Base-by-base conservation (phyloP, 1,284 basidiomycete species). In the Sanghuangporus sanghuang region DNA sequence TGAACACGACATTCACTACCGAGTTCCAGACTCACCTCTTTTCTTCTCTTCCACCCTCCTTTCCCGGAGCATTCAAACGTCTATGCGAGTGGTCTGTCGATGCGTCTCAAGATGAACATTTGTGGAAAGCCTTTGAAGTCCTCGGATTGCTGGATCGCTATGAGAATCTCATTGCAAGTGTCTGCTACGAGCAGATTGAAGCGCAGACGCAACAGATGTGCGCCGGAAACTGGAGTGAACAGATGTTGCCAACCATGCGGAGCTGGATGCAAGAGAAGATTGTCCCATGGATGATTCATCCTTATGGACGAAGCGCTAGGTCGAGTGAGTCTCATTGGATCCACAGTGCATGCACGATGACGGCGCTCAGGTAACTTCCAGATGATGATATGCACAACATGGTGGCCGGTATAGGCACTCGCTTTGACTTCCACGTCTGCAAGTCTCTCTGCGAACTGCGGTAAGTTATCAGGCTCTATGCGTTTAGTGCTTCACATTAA, bases 391-490 rank as follows among this genome's bases (percentile, higher is more conserved):
- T 86, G 4, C 78, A 83, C 57, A 76, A 78, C 6, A 86, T 93
- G 79, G 77, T 95, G 56, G 83, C 90, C 68, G 90, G 91, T 2
- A 87, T 96, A 36, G 91, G 92, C 46, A 88, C 90, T 1, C 78
- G 95, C 61, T 94, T 96, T 70, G 95, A 96, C 68, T 95, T 94
- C 68, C 91, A 95, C 68, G 85, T 96, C 68, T 93, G 92, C 74
- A 95, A 94, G 75, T 90, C 88, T 0, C 78, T 97, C 44, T 93
- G 90, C 69, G 90, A 95, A 71, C 76, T 96, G 54, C 80, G 94
- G 93, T 93, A 67, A 77, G 53, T 39, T n/a, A 44, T 44, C 61
- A 21, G 48, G 1, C 32, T 16, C 16, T 48, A 23, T 35, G 27
- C 0, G 9, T 27, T 32, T 38, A 16, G 14, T 54, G 6, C 48